Evolutionary conservation across 352 stramenopile genomes (phyloP), one percentile per base, ranked within the genome.

Genomic region (Globisporangium nodosum): DNA sequence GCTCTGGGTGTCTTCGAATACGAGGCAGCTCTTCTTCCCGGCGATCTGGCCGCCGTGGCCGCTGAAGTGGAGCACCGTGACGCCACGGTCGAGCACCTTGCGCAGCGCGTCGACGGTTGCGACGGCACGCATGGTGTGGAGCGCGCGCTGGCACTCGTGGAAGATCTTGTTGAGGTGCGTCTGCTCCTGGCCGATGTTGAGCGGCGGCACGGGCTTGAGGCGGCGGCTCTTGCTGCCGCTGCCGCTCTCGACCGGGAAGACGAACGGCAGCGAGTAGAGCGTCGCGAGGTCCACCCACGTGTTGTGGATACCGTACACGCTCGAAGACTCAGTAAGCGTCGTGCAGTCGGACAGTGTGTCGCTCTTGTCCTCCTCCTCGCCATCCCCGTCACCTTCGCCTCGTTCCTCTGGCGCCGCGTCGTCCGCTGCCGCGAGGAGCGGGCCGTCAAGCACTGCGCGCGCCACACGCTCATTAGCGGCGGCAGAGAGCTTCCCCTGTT

Each of bases 1-100:
- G 33, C 69, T 61, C 30, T 88, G 76, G 15, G 78, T 84, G 68
- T 92, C 83, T 67, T 92, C 83, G 43, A 92, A 90, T 53, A 92
- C 66, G 43, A 92, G 70, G 46, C 65, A 87, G 58, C 86, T 81
- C 15, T 57, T 81, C 55, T 77, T 70, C n/a, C 76, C 82, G n/a
- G 74, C 69, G 54, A 90, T 70, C 18, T 76, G 74, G 0, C 82
- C 82, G 31, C 83, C 81, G 35, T 92, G 83, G 12, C 80, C 83
- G 57, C 83, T 92, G 43, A 92, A 92, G 55, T 92, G 83, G 31
- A 92, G 61, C 60, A 87, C 80, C 0, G 81, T 88, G 8, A 88
- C 80, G 1, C 82, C 78, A 8, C 83, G 78, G 50, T 92, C 80
- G n/a, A 92, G 65, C 18, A 88, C 83, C 60, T 87, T 87, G 40